Evolutionary conservation across 331 rosid species (phyloP).

Genomic region (Pyrus hybrid): DNA sequence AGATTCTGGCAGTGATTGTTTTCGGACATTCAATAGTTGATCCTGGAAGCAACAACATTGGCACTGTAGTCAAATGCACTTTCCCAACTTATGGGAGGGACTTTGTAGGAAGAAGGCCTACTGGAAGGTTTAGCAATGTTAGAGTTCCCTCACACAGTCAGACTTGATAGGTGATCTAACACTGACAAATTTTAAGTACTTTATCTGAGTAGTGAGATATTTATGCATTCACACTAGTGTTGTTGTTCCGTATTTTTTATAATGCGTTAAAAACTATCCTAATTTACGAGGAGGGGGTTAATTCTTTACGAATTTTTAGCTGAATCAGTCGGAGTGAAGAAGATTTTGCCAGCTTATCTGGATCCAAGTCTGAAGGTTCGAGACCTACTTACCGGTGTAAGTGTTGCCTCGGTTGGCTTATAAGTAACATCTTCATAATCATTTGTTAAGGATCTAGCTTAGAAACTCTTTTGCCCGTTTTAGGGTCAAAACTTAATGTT

Average conservation of each 20-base stretch:
- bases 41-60: slow-evolving; percentile 54
- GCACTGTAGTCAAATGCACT: slow-evolving; percentile 42
- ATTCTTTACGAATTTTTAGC: slow-evolving; percentile 19
- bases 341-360: slow-evolving; percentile 44
- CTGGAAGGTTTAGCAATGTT: slow-evolving; percentile 69
- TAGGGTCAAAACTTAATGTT: not conserved
- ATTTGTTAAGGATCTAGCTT: no score
- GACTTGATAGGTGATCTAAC: no score
- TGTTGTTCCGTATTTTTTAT: no score
- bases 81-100: slow-evolving; percentile 70
- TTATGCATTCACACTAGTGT: no score
- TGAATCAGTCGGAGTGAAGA: slow-evolving; percentile 48
- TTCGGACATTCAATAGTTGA: slow-evolving; percentile 71
- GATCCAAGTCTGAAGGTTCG: slow-evolving; percentile 39
- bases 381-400: slow-evolving; percentile 62
- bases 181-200: no score
- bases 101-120: slow-evolving; percentile 40
- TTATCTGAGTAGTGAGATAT: no score
- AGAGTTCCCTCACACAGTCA: slow-evolving; percentile 38
- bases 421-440: not conserved
- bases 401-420: slow-evolving; percentile 60
- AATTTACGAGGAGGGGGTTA: not conserved
- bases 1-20: slow-evolving; percentile 43
- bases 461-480: no score
- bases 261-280: no score